Evolutionary conservation across 305 asterid species (phyloP).

Genomic region (Fraxinus latifolia): DNA sequence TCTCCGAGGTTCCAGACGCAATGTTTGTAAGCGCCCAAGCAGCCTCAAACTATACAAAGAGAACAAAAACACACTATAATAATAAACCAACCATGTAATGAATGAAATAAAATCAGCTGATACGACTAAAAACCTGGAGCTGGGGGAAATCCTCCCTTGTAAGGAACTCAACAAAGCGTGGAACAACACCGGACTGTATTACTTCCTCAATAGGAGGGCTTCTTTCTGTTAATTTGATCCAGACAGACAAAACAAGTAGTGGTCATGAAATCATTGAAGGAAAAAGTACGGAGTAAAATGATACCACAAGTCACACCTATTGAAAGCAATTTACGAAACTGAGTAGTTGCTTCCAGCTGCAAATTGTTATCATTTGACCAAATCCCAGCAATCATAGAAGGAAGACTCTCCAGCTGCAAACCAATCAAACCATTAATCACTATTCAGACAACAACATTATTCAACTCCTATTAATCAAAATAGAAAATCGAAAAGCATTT

Average conservation of each 20-base stretch:
- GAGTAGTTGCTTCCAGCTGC: slow-evolving; percentile 82
- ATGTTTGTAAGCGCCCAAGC: slow-evolving; percentile 97
- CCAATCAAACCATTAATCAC: slow-evolving; percentile 14
- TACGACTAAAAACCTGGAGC: slow-evolving; percentile 58
- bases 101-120: background rate
- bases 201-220: slow-evolving; percentile 95
- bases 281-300: background rate
- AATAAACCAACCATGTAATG: background rate
- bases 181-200: slow-evolving; percentile 85
- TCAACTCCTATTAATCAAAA: slow-evolving; percentile 6
- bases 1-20: slow-evolving; percentile 92
- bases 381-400: slow-evolving; percentile 64
- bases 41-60: slow-evolving; percentile 68
- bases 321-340: slow-evolving; percentile 81
- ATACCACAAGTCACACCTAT: slow-evolving; percentile 43
- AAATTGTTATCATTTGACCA: slow-evolving; percentile 59
- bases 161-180: slow-evolving; percentile 86
- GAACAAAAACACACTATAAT: slow-evolving; percentile 4
- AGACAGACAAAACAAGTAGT: background rate
- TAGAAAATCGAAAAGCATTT: background rate
- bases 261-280: background rate
- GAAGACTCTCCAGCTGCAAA: slow-evolving; percentile 77
- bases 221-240: slow-evolving; percentile 47
- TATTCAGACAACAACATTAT: background rate
- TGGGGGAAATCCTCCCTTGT: slow-evolving; percentile 69